phyloP scores from a whole-genome alignment of 1,284 basidiomycete genomes.

The Cystobasidiaceae sp. region DNA sequence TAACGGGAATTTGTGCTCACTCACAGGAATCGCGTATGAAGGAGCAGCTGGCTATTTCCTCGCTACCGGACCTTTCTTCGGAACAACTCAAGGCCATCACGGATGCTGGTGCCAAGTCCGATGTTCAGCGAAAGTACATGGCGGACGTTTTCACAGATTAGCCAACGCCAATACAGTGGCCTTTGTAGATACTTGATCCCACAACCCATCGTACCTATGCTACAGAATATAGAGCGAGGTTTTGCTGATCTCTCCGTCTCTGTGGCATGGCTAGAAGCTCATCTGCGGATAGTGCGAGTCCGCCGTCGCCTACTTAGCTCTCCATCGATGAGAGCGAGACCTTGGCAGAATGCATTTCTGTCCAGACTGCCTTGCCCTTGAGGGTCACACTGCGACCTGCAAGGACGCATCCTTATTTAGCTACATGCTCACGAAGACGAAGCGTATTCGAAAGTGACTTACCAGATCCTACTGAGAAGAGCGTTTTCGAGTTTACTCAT shows the following conservation, averaged over 20 bases:
- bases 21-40: slow-evolving; percentile 27
- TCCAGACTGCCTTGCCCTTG: slow-evolving; percentile 5
- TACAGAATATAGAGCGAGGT: neutral
- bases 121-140: slow-evolving; percentile 28
- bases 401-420: neutral
- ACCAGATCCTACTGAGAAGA: slow-evolving; percentile 14
- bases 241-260: neutral
- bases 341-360: slow-evolving; percentile 13
- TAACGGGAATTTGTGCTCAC: neutral
- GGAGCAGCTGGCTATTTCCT: slow-evolving; percentile 22
- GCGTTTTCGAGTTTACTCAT: slow-evolving; percentile 5
- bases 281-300: no score
- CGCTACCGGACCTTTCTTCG: slow-evolving; percentile 8
- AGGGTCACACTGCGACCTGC: slow-evolving; percentile 17
- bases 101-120: slow-evolving; percentile 19
- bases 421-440: neutral
- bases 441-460: neutral
- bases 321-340: slow-evolving; percentile 11
- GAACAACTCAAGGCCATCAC: slow-evolving; percentile 26
- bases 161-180: neutral
- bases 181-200: neutral
- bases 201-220: neutral
- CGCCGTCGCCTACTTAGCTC: neutral
- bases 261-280: no score
- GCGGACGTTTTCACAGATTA: slow-evolving; percentile 5